Evolutionary conservation across 208 protist species (phyloP), one percentile per base, ranked within the genome.

Genomic region (Leishmania amazonensis): DNA sequence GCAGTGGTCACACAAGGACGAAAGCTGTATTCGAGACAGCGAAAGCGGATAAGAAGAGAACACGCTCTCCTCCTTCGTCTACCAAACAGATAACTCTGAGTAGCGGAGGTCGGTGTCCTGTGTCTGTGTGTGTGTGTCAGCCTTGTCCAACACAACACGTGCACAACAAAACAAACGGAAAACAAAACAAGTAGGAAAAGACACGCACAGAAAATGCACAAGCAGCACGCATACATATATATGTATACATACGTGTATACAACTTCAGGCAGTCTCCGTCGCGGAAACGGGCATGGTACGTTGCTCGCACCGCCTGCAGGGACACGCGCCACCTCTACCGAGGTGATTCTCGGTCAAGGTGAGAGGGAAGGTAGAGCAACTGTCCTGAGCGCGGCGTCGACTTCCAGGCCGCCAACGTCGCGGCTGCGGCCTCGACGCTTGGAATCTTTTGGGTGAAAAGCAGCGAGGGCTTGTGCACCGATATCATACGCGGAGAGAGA

Each of bases 391-490:
- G 74, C 58, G 51, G 78, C 42, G 1, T 58, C 13, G 7, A 17
- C 68, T 83, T 84, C 90, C 87, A 91, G 28, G 79, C 24, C 0
- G 38, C 80, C 90, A 88, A 94, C 31, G 42, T 84, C 21, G 47
- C 40, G 17, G 57, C 57, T 9, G 85, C 88, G 35, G 84, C 60
- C 1, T 64, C 68, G 15, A 85, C 86, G 11, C 76, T 71, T 8
- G 88, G 88, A 49, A 91, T 80, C 17, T 8, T 47, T 7, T 84
- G 76, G 2, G 88, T 87, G 77, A 97, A 97, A 3, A 76, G 21
- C 28, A 96, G 84, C 19, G 93, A 92, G 1, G 87, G 91, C 49
- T 80, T 80, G 78, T 97, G 85, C 1, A 97, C 91, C 1, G 91
- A 91, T 53, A 97, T 88, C 85, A 95, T 93, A 1, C 83, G 75